Evolutionary conservation across 768 basidiomycete species (phyloP).

Genomic region (Trametes cubensis): DNA sequence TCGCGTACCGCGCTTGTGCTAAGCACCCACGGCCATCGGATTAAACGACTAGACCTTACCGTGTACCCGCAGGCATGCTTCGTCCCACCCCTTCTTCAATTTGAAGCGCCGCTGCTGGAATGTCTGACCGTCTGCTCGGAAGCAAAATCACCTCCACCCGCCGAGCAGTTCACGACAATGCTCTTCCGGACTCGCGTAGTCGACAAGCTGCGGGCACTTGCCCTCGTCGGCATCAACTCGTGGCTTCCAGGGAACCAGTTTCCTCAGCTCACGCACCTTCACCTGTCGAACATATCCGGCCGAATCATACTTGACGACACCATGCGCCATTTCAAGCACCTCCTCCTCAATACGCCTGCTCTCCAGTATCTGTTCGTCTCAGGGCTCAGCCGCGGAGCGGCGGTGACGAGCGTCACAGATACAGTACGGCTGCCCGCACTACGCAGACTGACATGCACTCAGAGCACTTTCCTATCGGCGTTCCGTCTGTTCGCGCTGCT

Average conservation of each 20-base stretch:
- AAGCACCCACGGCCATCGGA: not conserved
- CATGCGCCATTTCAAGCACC: not conserved
- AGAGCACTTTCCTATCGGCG: no score
- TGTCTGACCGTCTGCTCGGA: no score
- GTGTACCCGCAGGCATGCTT: no score
- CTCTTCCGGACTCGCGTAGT: not conserved
- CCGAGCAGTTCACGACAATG: not conserved
- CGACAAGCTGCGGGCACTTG: not conserved
- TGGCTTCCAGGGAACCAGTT: not conserved
- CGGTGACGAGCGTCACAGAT: not conserved
- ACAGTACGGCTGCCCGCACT: not conserved
- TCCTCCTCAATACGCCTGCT: not conserved
- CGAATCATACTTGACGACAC: no score
- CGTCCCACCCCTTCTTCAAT: no score
- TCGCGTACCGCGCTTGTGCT: not conserved
- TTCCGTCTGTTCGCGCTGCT: no score
- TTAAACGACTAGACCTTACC: no score
- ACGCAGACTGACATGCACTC: not conserved
- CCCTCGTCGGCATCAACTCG: not conserved
- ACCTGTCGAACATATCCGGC: not conserved
- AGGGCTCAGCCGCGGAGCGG: not conserved
- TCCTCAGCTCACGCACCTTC: slow-evolving; percentile 3
- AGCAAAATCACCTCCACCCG: no score
- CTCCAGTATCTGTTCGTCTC: not conserved
- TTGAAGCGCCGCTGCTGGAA: no score